Percentiles rank a stretch among this genome's conserved stretches.
Evolutionary conservation across 176 grass and related monocot genomes (phyloP).

Genomic region (Triticum monococcum): DNA sequence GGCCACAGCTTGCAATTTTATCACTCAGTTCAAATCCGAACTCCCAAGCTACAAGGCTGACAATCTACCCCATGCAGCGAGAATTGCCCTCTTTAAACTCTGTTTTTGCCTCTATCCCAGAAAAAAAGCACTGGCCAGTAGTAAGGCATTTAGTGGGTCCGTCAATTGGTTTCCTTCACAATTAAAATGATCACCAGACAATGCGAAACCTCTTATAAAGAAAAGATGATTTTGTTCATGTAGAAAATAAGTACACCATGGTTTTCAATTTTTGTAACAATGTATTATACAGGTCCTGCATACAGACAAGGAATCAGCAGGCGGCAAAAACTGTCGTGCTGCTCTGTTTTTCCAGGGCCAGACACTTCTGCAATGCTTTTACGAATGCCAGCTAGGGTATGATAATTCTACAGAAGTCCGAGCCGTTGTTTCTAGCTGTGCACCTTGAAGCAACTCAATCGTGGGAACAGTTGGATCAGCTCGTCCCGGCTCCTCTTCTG

Average conservation of each 20-base stretch:
- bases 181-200: too few species aligned
- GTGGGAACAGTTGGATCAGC: constrained; percentile 60
- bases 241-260: background rate
- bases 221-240: too few species aligned
- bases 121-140: too few species aligned
- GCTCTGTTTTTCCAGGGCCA: background rate
- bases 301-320: background rate
- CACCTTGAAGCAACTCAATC: constrained; percentile 81
- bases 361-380: background rate
- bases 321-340: background rate
- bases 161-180: too few species aligned
- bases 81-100: too few species aligned
- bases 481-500: constrained; percentile 71
- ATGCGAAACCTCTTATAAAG: too few species aligned
- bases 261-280: background rate
- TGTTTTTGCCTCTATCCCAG: too few species aligned
- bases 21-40: too few species aligned
- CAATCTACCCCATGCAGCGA: too few species aligned
- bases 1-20: too few species aligned
- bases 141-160: too few species aligned
- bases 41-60: too few species aligned
- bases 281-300: background rate
- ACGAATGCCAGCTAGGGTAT: background rate
- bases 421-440: constrained; percentile 41
- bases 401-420: background rate